Evolutionary conservation across 208 protist species (phyloP).

Genomic region (Leishmania arabica): DNA sequence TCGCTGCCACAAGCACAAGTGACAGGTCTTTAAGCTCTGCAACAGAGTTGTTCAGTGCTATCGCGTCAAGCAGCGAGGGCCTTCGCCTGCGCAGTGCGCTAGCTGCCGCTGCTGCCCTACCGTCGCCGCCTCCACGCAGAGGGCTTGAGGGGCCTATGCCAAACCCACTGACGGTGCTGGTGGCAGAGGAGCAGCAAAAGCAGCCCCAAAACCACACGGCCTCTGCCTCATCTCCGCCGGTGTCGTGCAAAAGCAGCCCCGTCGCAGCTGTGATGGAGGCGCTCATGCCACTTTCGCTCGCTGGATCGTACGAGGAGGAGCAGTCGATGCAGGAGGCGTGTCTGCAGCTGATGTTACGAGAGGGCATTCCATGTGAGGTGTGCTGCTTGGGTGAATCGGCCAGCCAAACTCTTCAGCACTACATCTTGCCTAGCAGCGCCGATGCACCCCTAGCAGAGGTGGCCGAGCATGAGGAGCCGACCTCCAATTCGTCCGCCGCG

Average conservation of each 20-base stretch:
- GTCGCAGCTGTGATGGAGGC: slow-evolving; percentile 14
- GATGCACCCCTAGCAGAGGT: slow-evolving; percentile 30
- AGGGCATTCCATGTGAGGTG: slow-evolving; percentile 75
- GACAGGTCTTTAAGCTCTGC: not conserved
- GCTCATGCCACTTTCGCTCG: slow-evolving; percentile 40
- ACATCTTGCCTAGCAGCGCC: slow-evolving; percentile 26
- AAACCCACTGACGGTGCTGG: slow-evolving; percentile 22
- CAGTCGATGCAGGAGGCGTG: slow-evolving; percentile 54
- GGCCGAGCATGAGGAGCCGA: slow-evolving; percentile 6
- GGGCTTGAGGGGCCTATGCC: slow-evolving; percentile 9
- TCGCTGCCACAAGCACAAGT: not conserved
- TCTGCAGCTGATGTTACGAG: slow-evolving; percentile 60
- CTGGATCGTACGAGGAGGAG: slow-evolving; percentile 69
- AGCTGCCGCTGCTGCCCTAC: not conserved
- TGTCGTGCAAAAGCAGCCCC: not conserved
- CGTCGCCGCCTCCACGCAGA: slow-evolving; percentile 2
- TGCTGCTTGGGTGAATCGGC: slow-evolving; percentile 50
- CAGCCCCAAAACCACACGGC: not conserved
- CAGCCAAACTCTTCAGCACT: slow-evolving; percentile 28
- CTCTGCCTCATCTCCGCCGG: slow-evolving; percentile 11
- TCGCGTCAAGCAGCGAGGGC: slow-evolving; percentile 8
- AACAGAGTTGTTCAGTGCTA: not conserved
- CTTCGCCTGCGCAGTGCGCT: not conserved
- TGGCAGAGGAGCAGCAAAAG: slow-evolving; percentile 9
- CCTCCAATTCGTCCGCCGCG: slow-evolving; percentile 3